Evolutionary conservation across 2,329 filamentous ascomycete genomes (phyloP).

Genomic region (Penicillium sp.): DNA sequence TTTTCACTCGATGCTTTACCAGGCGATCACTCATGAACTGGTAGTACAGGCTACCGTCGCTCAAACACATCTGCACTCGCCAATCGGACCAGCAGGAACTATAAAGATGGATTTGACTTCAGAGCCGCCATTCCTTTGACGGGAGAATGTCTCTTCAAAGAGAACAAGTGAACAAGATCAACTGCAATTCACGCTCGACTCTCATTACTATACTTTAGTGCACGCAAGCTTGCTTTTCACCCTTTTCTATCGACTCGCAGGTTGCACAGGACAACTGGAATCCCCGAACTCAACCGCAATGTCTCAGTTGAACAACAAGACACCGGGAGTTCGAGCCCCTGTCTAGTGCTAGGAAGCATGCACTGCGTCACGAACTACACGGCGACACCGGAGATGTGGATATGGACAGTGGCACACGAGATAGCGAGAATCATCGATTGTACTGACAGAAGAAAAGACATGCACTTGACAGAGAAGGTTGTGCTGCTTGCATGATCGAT

Average conservation of each 20-base stretch:
- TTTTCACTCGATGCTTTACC: no score
- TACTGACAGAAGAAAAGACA: background rate
- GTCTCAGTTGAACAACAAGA: conserved; percentile 7
- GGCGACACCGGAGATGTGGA: background rate
- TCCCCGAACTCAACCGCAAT: conserved; percentile 4
- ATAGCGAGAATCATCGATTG: conserved; percentile 3
- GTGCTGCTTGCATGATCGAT: conserved; percentile 1
- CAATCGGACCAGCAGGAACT: conserved; percentile 14
- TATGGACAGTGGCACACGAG: conserved; percentile 6
- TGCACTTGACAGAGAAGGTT: background rate
- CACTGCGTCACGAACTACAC: background rate
- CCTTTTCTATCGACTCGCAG: conserved; percentile 5
- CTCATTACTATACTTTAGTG: no score
- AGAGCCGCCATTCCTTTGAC: background rate
- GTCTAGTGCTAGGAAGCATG: background rate
- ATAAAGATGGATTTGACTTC: background rate
- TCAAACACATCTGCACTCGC: background rate
- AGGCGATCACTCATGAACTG: conserved; percentile 1
- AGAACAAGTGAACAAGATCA: no score
- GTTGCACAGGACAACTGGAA: conserved; percentile 7
- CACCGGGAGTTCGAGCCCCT: background rate
- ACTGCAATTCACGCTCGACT: no score
- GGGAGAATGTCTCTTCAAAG: no score
- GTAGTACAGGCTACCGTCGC: conserved; percentile 4
- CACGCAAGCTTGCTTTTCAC: no score